Evolutionary conservation across 106 monocot species (phyloP), one percentile per base, ranked within the genome.

Genomic region (Acorus calamus): DNA sequence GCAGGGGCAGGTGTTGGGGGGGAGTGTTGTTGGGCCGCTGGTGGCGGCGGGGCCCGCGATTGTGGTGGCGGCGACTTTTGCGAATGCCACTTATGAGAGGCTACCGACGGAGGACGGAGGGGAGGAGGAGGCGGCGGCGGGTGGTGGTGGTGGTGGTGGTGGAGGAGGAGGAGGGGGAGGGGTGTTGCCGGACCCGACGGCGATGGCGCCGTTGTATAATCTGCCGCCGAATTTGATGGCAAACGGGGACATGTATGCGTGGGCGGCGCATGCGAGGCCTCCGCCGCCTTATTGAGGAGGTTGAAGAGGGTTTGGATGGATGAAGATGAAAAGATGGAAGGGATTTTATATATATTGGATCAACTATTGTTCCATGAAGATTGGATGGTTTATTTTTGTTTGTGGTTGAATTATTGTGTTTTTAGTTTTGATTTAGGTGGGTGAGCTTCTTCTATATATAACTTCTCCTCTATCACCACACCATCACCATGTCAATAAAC

Each of bases 11-110:
- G 73, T 78, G 4, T 50, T 78, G 0, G 78, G 78, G 3, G 78
- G 78, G 50, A 62, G 62, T 45, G 78, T 78, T 0, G 73, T 73
- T 2, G 78, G 78, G 2, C 56, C 73, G 28, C 78, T 78, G 12
- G 63, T 68, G 6, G 66, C 66, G 2, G 53, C 66, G 5, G 66
- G 66, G 3, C 66, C 66, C 7, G 53, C 55, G 42, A 78, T 78
- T 72, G 68, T 78, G 42, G 64, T 78, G 4, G 78, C 78, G 0
- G 73, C 78, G 8, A 78, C 73, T 10, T 78, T 78, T 57, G 66
- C 67, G 3, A 78, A 78, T 48, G 78, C 78, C 4, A 78, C 78
- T 4, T 78, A 78, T 42, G 78, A 78, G 62, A 53, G 78, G 57
- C 42, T 78, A 50, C 78, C 78, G 44, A 62, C 72, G 5, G 78